Evolutionary conservation across 768 basidiomycete genomes (phyloP).

Genomic region (Auriculariales sp.): DNA sequence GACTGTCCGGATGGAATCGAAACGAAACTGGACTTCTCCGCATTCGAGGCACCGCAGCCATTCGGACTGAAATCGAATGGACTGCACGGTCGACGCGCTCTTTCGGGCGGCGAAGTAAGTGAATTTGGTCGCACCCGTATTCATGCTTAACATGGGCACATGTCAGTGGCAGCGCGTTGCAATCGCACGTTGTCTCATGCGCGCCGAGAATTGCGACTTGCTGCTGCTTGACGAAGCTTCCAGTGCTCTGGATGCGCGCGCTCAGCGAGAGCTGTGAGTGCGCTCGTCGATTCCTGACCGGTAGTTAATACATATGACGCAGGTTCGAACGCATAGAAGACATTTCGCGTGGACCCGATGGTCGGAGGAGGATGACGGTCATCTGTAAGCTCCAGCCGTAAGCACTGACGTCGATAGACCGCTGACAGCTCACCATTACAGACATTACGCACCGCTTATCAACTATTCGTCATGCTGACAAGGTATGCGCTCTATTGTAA

Average conservation of each 20-base stretch:
- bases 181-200: constrained; percentile 77
- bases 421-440: no score
- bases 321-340: constrained; percentile 55
- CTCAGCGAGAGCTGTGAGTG: constrained; percentile 47
- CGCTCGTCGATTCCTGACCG: not conserved
- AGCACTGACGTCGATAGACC: not conserved
- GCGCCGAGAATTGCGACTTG: constrained; percentile 64
- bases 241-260: constrained; percentile 65
- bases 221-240: constrained; percentile 84
- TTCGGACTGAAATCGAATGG: constrained; percentile 14
- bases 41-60: constrained; percentile 28
- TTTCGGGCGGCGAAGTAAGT: constrained; percentile 75
- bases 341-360: constrained; percentile 37
- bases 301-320: not conserved
- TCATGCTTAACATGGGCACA: constrained; percentile 3
- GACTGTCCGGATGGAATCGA: constrained; percentile 57
- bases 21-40: constrained; percentile 53
- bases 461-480: constrained; percentile 71
- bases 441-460: constrained; percentile 76
- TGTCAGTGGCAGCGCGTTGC: constrained; percentile 77
- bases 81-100: constrained; percentile 20
- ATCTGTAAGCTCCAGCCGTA: not conserved
- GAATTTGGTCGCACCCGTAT: not conserved
- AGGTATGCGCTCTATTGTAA: constrained; percentile 28
- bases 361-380: constrained; percentile 28